Percentiles rank a stretch among this genome's conserved stretches.
Conservation (phyloP, 208 protist species). For the Naegleria lovaniensis region DNA sequence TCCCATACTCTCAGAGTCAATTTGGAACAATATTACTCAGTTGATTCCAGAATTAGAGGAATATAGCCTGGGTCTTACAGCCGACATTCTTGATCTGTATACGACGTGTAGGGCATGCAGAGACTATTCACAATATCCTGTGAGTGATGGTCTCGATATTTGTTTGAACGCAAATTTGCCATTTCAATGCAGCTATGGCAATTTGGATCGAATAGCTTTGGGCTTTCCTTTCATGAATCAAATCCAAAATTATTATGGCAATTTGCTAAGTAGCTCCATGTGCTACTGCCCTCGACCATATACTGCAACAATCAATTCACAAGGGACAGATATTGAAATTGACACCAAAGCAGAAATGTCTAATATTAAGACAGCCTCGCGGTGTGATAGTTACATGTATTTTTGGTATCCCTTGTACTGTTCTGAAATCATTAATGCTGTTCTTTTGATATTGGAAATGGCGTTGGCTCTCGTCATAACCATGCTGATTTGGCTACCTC, state of each 20-base stretch:
- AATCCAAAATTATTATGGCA: neutral
- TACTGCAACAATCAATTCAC: neutral
- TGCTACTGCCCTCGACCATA: neutral
- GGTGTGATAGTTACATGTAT: neutral
- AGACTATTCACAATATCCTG: neutral
- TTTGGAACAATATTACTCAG: too few species aligned
- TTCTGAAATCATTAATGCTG: too few species aligned
- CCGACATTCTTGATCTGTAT: neutral
- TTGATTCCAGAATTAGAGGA: too few species aligned
- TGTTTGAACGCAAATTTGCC: neutral
- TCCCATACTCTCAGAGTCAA: too few species aligned
- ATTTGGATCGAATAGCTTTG: too few species aligned
- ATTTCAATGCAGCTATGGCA: neutral
- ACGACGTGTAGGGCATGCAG: neutral
- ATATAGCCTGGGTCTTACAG: too few species aligned
- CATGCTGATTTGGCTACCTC: too few species aligned
- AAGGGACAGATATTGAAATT: neutral
- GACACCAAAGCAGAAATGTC: neutral
- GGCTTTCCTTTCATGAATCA: neutral
- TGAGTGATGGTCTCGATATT: neutral
- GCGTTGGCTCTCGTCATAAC: too few species aligned
- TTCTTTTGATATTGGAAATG: too few species aligned
- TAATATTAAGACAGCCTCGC: neutral
- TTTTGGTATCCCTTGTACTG: neutral
- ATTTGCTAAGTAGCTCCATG: neutral